Conservation (phyloP, 2,329 filamentous ascomycete species). For the Colletotrichum sp. region DNA sequence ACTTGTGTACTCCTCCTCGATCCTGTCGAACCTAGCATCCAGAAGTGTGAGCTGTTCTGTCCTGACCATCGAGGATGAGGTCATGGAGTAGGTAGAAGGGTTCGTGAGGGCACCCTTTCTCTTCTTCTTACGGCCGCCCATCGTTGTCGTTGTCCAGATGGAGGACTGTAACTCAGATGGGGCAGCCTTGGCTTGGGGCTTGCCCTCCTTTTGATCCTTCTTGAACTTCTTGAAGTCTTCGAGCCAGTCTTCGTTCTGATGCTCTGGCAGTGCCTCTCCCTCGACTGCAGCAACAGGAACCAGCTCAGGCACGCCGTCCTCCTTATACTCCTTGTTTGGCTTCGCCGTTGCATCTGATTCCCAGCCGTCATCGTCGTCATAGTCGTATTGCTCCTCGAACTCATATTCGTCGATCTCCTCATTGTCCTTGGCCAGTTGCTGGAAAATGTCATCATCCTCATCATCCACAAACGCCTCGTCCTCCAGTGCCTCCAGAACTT, state of each 20-base stretch:
- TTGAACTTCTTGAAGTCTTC: slow-evolving; percentile 95
- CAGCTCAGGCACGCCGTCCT: slow-evolving; percentile 52
- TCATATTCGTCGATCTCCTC: slow-evolving; percentile 79
- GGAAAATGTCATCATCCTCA: slow-evolving; percentile 85
- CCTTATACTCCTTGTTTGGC: slow-evolving; percentile 64
- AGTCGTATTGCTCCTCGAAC: slow-evolving; percentile 70
- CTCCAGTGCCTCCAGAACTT: slow-evolving; percentile 91
- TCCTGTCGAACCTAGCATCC: slow-evolving; percentile 89
- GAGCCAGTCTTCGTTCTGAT: slow-evolving; percentile 82
- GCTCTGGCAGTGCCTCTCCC: slow-evolving; percentile 60
- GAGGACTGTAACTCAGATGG: slow-evolving; percentile 73
- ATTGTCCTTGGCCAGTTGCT: slow-evolving; percentile 70
- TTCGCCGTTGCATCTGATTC: slow-evolving; percentile 93
- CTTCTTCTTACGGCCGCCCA: slow-evolving; percentile 87
- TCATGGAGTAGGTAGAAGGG: slow-evolving; percentile 89
- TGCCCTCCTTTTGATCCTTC: slow-evolving; percentile 68
- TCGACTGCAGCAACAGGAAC: slow-evolving; percentile 44
- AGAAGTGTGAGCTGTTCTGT: slow-evolving; percentile 87
- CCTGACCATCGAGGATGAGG: slow-evolving; percentile 82
- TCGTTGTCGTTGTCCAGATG: slow-evolving; percentile 76
- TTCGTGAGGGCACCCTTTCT: slow-evolving; percentile 92
- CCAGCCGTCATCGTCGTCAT: slow-evolving; percentile 81
- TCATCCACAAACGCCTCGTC: slow-evolving; percentile 93
- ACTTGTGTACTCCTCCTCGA: slow-evolving; percentile 77
- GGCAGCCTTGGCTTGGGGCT: slow-evolving; percentile 42